These are phyloP conservation scores for Vitis cinerea DNA, from an alignment of 164 flowering plant genomes.

Conservation along the genomic window DNA sequence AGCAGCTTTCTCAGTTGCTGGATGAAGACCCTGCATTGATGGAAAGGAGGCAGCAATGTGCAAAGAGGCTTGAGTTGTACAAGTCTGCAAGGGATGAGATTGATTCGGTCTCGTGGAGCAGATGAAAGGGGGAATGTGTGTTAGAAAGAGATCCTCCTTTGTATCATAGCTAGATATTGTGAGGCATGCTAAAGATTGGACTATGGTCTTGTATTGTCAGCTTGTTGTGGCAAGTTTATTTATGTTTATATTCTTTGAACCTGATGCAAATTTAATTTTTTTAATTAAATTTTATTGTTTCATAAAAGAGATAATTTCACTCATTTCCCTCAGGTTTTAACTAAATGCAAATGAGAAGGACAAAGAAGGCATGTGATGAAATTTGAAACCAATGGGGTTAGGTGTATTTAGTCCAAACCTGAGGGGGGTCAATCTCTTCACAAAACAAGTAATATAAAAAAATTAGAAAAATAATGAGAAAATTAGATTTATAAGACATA, in stretches of 20 bases:
- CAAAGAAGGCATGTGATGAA: no score
- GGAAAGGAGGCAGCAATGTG: slow-evolving; percentile 64
- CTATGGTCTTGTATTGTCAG: not conserved
- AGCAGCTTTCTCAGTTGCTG: slow-evolving; percentile 53
- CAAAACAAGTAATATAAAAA: no score
- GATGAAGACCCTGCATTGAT: slow-evolving; percentile 74
- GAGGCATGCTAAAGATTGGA: not conserved
- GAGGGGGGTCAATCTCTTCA: no score
- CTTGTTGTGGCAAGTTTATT: no score
- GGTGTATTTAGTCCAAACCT: no score
- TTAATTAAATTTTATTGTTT: no score
- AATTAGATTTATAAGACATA: not conserved
- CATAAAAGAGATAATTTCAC: no score
- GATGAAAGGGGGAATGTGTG: slow-evolving; percentile 16
- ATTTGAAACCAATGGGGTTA: no score
- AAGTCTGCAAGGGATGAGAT: slow-evolving; percentile 80
- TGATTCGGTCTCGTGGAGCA: slow-evolving; percentile 63
- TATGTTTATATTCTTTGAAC: no score
- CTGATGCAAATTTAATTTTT: no score
- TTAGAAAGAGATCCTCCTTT: not conserved
- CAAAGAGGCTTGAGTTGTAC: slow-evolving; percentile 73
- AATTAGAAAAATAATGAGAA: not conserved
- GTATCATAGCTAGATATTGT: not conserved
- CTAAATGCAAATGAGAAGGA: no score
- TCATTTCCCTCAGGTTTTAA: no score